These are phyloP conservation scores for Lodderomyces margitis DNA, from an alignment of 1,139 yeast genomes.

Conservation along the genomic window DNA sequence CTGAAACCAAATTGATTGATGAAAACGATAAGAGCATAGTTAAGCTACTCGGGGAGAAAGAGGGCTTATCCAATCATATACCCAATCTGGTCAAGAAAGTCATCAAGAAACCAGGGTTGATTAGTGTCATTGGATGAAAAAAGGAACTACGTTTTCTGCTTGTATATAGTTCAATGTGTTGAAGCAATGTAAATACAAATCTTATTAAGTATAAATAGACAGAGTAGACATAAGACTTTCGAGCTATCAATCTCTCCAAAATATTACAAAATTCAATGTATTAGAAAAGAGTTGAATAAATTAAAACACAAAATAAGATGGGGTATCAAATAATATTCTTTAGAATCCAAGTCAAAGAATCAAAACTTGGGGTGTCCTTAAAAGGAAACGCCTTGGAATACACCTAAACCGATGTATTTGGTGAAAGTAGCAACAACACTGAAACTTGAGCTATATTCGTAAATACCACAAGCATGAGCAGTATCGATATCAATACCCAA, in stretches of 20 bases:
- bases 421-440: background rate
- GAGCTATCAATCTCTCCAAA: too few relatives aligned
- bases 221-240: too few relatives aligned
- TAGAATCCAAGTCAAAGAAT: too few relatives aligned
- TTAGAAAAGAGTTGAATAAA: too few relatives aligned
- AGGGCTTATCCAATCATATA: constrained; percentile 11
- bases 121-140: constrained; percentile 17
- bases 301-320: too few relatives aligned
- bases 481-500: background rate
- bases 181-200: too few relatives aligned
- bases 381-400: background rate
- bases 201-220: too few relatives aligned
- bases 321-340: background rate
- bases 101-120: constrained; percentile 27
- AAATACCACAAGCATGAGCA: background rate
- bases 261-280: too few relatives aligned
- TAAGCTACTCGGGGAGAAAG: constrained; percentile 14
- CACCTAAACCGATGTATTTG: background rate
- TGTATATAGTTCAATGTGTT: background rate
- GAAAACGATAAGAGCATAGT: constrained; percentile 32
- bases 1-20: constrained; percentile 17
- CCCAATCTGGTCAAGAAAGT: constrained; percentile 18
- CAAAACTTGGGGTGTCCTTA: too few relatives aligned
- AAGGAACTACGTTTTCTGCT: background rate
- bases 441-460: background rate